phyloP scores from a whole-genome alignment of 805 yeast species.

The Priceomyces medius region DNA sequence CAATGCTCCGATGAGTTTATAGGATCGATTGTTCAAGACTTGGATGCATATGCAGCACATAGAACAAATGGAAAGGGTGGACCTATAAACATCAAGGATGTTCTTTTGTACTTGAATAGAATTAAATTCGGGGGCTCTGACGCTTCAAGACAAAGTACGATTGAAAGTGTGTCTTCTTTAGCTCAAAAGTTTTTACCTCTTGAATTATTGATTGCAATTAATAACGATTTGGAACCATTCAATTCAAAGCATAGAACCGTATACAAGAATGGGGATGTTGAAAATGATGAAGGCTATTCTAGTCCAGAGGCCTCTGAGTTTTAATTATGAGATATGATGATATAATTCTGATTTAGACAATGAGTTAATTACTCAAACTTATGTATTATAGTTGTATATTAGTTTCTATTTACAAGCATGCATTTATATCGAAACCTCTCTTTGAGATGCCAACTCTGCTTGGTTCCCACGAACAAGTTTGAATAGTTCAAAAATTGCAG shows the following conservation, averaged over 20 bases:
- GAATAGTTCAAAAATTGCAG: constrained; percentile 80
- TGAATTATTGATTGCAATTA: constrained; percentile 32
- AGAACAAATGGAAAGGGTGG: constrained; percentile 17
- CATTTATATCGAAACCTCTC: constrained; percentile 3
- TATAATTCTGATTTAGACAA: not conserved
- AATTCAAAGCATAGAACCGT: not conserved
- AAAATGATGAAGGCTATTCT: not conserved
- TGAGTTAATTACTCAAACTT: constrained; percentile 2
- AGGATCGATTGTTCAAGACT: constrained; percentile 27
- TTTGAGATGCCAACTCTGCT: constrained; percentile 18
- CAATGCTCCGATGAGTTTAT: constrained; percentile 32
- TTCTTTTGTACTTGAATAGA: constrained; percentile 32
- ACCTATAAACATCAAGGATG: constrained; percentile 33
- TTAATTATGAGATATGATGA: no score
- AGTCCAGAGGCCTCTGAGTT: not conserved
- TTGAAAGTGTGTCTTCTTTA: constrained; percentile 25
- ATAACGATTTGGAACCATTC: constrained; percentile 23
- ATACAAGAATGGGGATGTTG: not conserved
- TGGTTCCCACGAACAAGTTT: constrained; percentile 45
- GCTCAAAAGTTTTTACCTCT: constrained; percentile 38
- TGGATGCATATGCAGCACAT: constrained; percentile 38
- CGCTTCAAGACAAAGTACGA: constrained; percentile 13
- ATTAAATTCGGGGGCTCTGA: constrained; percentile 20
- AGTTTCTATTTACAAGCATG: constrained; percentile 16
- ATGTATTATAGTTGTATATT: constrained; percentile 11